Evolutionary conservation across 805 yeast genomes (phyloP).

Genomic region (Nematodospora valgi): DNA sequence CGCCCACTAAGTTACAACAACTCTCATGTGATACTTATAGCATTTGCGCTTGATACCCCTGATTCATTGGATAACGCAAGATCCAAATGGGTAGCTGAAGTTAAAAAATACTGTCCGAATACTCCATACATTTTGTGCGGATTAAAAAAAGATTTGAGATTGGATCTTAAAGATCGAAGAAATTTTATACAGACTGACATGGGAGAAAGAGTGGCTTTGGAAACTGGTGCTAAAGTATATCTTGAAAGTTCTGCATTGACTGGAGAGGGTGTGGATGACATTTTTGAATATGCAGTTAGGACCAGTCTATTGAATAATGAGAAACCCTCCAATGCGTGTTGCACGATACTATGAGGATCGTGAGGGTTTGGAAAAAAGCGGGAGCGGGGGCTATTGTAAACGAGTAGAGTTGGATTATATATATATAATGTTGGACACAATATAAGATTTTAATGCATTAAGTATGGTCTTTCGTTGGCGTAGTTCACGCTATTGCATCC

Average conservation of each 20-base stretch:
- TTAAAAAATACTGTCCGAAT: slow-evolving; percentile 71
- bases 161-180: slow-evolving; percentile 32
- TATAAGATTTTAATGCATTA: too few species aligned
- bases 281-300: slow-evolving; percentile 87
- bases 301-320: slow-evolving; percentile 56
- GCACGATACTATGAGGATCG: slow-evolving; percentile 28
- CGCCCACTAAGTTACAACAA: slow-evolving; percentile 85
- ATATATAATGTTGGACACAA: too few species aligned
- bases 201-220: slow-evolving; percentile 69
- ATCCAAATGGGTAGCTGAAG: slow-evolving; percentile 86
- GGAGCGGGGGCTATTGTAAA: too few species aligned
- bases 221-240: slow-evolving; percentile 79
- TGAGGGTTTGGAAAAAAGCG: too few species aligned
- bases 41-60: slow-evolving; percentile 79
- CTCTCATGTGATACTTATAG: slow-evolving; percentile 82
- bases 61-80: slow-evolving; percentile 83
- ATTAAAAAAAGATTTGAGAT: slow-evolving; percentile 75
- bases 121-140: slow-evolving; percentile 81
- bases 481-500: too few species aligned
- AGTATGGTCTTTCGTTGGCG: too few species aligned
- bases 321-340: slow-evolving; percentile 28
- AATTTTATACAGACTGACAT: slow-evolving; percentile 51
- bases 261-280: slow-evolving; percentile 94
- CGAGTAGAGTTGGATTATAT: too few species aligned
- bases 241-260: slow-evolving; percentile 89